Percentiles rank a stretch among this genome's conserved stretches.
Evolutionary conservation across 2,329 filamentous ascomycete species (phyloP).

Genomic region (Polytolypa hystricis): DNA sequence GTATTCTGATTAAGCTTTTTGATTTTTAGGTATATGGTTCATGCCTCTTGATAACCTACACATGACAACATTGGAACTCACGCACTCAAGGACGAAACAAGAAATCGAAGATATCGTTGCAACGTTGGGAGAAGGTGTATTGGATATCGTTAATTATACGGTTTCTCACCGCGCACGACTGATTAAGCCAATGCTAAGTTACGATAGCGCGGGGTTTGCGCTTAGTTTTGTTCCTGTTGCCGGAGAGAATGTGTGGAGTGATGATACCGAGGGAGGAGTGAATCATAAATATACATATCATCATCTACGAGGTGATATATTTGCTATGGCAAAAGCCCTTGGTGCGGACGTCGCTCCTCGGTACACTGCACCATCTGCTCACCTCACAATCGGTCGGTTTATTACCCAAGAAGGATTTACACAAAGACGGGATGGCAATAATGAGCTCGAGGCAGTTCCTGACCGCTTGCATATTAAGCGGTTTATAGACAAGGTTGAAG

Average conservation of each 20-base stretch:
- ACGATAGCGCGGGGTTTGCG: constrained; percentile 74
- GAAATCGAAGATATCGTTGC: constrained; percentile 57
- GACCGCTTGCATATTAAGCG: constrained; percentile 45
- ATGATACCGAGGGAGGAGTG: constrained; percentile 25
- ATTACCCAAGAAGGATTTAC: constrained; percentile 52
- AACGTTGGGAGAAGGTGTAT: constrained; percentile 41
- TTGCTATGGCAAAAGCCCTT: constrained; percentile 46
- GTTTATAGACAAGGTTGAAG: constrained; percentile 62
- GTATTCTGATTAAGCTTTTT: not conserved
- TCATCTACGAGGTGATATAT: constrained; percentile 73
- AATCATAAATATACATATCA: constrained; percentile 75
- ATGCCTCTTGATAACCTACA: constrained; percentile 73
- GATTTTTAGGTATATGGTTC: constrained; percentile 60
- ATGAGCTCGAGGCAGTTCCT: constrained; percentile 18
- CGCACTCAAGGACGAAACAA: constrained; percentile 61
- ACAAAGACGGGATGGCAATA: constrained; percentile 27
- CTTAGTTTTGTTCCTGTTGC: constrained; percentile 76
- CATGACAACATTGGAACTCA: constrained; percentile 73
- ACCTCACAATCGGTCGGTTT: constrained; percentile 79
- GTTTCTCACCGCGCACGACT: constrained; percentile 59
- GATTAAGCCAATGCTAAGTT: constrained; percentile 71
- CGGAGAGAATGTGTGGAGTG: constrained; percentile 39
- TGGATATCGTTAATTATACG: constrained; percentile 55
- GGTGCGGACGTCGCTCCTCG: constrained; percentile 64
- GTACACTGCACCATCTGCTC: constrained; percentile 81